A percentile compares a stretch with the other conserved stretches of the same genome.
Evolutionary conservation across 495 filamentous ascomycete genomes (phyloP).

Genomic region (Podospora appendiculata): DNA sequence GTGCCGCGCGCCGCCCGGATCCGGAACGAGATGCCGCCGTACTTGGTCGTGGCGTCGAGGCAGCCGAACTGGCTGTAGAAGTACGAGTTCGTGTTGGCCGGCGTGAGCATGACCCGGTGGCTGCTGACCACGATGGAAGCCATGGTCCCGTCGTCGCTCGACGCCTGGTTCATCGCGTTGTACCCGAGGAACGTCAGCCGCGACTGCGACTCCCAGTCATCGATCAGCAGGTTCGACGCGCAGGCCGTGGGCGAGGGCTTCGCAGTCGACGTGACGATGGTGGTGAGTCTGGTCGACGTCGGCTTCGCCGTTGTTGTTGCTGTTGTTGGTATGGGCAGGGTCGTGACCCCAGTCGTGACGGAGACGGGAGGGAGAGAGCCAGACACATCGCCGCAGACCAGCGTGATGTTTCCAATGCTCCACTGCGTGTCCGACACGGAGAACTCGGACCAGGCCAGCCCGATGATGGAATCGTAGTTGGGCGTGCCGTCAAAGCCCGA

Average conservation of each 20-base stretch:
- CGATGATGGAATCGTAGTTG: constrained; percentile 44
- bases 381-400: constrained; percentile 34
- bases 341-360: neutral
- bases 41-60: constrained; percentile 38
- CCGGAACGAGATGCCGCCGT: constrained; percentile 52
- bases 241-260: constrained; percentile 24
- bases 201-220: constrained; percentile 58
- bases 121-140: constrained; percentile 45
- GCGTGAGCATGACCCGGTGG: constrained; percentile 45
- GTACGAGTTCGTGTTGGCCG: constrained; percentile 40
- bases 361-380: neutral
- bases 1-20: constrained; percentile 49
- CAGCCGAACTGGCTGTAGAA: constrained; percentile 55
- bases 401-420: constrained; percentile 44
- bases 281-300: constrained; percentile 7
- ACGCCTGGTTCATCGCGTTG: constrained; percentile 50
- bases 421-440: constrained; percentile 33
- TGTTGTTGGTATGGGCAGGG: constrained; percentile 7
- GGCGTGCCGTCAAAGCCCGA: constrained; percentile 39
- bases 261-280: constrained; percentile 6
- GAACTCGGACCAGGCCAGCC: constrained; percentile 46
- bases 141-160: constrained; percentile 55
- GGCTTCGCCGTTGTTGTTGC: constrained; percentile 2
- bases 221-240: constrained; percentile 42
- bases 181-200: constrained; percentile 57